Evolutionary conservation across 2,329 filamentous ascomycete species (phyloP).

Genomic region (Scytalidium lignicola): DNA sequence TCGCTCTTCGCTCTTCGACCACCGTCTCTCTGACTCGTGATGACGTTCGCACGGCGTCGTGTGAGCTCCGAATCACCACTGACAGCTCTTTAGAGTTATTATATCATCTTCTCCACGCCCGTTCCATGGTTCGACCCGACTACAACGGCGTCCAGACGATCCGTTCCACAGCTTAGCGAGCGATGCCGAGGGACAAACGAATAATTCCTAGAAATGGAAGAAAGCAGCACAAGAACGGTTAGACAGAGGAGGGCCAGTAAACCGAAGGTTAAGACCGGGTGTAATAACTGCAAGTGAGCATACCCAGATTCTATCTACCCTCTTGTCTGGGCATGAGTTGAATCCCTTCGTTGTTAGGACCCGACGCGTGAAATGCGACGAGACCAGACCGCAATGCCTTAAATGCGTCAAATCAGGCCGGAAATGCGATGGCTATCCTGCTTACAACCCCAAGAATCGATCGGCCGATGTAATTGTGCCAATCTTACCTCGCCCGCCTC

Average conservation of each 20-base stretch:
- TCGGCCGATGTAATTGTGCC: neutral
- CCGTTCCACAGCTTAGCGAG: neutral
- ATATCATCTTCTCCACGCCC: neutral
- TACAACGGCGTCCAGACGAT: neutral
- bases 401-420: conserved; percentile 57
- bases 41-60: neutral
- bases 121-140: neutral
- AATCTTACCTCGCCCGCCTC: neutral
- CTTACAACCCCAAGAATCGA: conserved; percentile 13
- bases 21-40: neutral
- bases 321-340: neutral
- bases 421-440: conserved; percentile 53
- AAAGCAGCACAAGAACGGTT: neutral
- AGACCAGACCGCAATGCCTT: conserved; percentile 53
- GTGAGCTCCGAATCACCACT: neutral
- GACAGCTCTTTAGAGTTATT: neutral
- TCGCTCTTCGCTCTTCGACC: neutral
- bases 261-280: conserved; percentile 60
- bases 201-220: neutral
- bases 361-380: conserved; percentile 62
- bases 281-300: conserved; percentile 62
- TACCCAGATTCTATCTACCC: neutral
- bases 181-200: neutral
- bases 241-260: conserved; percentile 20
- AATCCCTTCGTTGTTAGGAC: conserved; percentile 33